Evolutionary conservation across 345 rosid species (phyloP), one percentile per base, ranked within the genome.

Genomic region (thale cress (Arabidopsis thaliana)): DNA sequence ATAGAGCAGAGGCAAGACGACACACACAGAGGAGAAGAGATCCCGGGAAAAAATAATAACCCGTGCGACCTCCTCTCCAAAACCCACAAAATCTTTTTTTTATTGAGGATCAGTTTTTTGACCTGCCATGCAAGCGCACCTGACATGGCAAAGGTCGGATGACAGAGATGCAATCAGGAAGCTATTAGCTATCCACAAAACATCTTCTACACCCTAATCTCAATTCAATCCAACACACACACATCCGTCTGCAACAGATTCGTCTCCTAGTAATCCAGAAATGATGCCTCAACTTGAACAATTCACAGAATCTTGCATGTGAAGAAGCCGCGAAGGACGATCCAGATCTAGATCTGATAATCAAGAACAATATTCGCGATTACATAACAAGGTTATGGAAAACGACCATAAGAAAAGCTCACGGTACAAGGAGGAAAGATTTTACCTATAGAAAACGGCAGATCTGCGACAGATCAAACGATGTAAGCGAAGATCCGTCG

Each of bases 81-180:
- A 78, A 61, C 50, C 71, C 67, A 83, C 82, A 64, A 84, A 82
- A 78, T 0, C 1, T 3, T 0, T 1, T 13, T 50, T 89, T 89
- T 86, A 83, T 87, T 83, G 67, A 77, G 70, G 32, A 82, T 22
- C 11, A 33, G 72, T 62, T 33, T 62, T 33, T 76, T 72, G 96
- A 90, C 93, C 96, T 79, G 93, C 96, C 96, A 87, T 80, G 88
- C 96, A 83, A 90, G 96, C 96, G 91, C 96, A 90, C 96, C 96
- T 82, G 85, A 22, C 88, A 87, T 88, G 90, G 93, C 96, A 90
- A 90, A 90, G 96, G 88, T 82, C 93, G 75, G 85, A 83, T 80
- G 90, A 87, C 88, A 84, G 70, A 87, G 87, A 87, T 84, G 69
- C 12, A 16, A 72, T 55, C 78, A 75, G 83, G 81, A 20, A 52